Percentiles rank a stretch among this genome's conserved stretches.
These are phyloP conservation scores for Isoetes engelmannii DNA, from an alignment of 83 land plant species.

Conservation along the genomic window DNA sequence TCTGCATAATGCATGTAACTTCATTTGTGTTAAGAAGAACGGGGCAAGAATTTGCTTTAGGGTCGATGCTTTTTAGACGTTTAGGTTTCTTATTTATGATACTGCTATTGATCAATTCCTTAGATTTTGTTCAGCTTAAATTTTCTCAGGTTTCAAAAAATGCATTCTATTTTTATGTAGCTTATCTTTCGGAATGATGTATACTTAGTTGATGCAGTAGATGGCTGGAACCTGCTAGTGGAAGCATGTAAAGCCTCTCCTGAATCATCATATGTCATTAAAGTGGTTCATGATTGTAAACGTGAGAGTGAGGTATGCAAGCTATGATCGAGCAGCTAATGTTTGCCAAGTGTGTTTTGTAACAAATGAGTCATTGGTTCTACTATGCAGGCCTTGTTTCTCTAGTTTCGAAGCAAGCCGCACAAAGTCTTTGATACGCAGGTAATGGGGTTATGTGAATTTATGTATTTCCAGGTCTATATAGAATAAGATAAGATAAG, in stretches of 20 bases:
- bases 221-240: slow-evolving; percentile 60
- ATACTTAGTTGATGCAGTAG: slow-evolving; percentile 75
- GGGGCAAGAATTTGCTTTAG: background rate
- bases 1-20: slow-evolving; percentile 64
- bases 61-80: background rate
- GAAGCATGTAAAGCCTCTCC: slow-evolving; percentile 92
- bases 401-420: slow-evolving; percentile 63
- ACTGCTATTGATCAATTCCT: too few species aligned
- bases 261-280: slow-evolving; percentile 67
- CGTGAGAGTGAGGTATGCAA: slow-evolving; percentile 78
- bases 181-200: slow-evolving; percentile 80
- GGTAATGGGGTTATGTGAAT: slow-evolving; percentile 30
- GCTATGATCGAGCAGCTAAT: background rate
- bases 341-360: background rate
- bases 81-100: background rate
- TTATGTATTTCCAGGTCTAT: background rate
- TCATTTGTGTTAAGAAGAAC: background rate
- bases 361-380: slow-evolving; percentile 9
- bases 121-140: background rate
- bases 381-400: slow-evolving; percentile 57
- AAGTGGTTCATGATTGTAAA: slow-evolving; percentile 94
- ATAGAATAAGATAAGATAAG: background rate
- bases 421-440: slow-evolving; percentile 72
- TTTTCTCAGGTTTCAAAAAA: background rate
- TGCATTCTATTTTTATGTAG: slow-evolving; percentile 34